Evolutionary conservation across 495 filamentous ascomycete species (phyloP).

Genomic region (Barbatosphaeria neglecta): DNA sequence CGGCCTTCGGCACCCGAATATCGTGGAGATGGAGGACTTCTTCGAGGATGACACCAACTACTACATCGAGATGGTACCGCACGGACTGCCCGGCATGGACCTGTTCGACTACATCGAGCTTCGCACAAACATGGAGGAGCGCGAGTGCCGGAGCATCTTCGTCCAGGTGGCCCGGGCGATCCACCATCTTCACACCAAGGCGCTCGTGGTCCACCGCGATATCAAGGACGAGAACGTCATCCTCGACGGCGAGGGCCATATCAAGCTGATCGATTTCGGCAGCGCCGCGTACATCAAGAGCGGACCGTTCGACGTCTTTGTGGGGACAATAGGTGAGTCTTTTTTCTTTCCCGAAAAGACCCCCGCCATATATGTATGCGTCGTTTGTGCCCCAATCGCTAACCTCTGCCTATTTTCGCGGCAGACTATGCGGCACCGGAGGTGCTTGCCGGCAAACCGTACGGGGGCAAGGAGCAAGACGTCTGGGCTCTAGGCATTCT

Average conservation of each 20-base stretch:
- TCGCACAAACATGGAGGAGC: conserved; percentile 90
- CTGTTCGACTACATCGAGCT: conserved; percentile 98
- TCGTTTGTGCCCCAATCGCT: no score
- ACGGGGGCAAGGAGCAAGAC: conserved; percentile 93
- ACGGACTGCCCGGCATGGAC: conserved; percentile 96
- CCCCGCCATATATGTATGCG: no score
- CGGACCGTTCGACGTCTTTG: conserved; percentile 97
- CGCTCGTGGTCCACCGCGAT: conserved; percentile 87
- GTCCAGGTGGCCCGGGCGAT: conserved; percentile 81
- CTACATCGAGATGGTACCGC: conserved; percentile 97
- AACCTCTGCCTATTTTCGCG: no score
- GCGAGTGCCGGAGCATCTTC: conserved; percentile 89
- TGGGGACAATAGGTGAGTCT: conserved; percentile 87
- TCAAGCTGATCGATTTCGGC: conserved; percentile 97
- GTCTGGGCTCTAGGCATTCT: conserved; percentile 98
- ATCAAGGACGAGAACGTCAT: conserved; percentile 99
- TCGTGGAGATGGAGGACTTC: conserved; percentile 97
- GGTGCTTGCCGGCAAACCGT: conserved; percentile 86
- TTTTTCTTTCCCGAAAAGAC: neutral
- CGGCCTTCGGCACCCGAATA: conserved; percentile 82
- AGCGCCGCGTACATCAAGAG: conserved; percentile 97
- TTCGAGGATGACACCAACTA: conserved; percentile 98
- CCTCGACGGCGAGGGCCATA: conserved; percentile 85
- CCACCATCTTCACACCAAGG: conserved; percentile 83
- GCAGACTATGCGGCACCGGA: conserved; percentile 95